phyloP scores from a whole-genome alignment of 805 yeast genomes.

The Metschnikowia reukaufii region DNA sequence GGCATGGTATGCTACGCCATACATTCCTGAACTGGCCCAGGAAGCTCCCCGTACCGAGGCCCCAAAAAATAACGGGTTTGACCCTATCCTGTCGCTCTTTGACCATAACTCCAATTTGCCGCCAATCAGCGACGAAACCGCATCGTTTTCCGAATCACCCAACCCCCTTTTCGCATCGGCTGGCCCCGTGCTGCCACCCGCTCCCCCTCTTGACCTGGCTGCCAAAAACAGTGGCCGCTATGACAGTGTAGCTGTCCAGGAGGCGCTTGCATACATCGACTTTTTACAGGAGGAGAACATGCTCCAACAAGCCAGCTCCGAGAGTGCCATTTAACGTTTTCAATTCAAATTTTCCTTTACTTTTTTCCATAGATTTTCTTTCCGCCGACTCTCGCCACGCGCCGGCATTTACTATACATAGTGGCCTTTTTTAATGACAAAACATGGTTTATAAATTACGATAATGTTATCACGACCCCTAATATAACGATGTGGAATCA shows the following conservation, averaged over 20 bases:
- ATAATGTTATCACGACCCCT: too few relatives aligned
- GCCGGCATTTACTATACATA: too few relatives aligned
- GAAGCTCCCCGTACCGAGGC: neutral
- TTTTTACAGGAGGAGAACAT: constrained; percentile 3
- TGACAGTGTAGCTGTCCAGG: constrained; percentile 1
- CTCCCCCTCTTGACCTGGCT: neutral
- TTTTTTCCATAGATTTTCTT: neutral
- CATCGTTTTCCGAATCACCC: constrained; percentile 2
- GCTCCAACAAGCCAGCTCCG: constrained; percentile 2
- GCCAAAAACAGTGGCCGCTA: neutral
- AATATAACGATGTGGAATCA: too few relatives aligned
- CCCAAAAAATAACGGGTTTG: neutral
- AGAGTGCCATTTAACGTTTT: neutral
- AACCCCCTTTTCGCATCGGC: constrained; percentile 2
- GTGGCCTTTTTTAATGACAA: too few relatives aligned
- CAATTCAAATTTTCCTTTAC: too few relatives aligned
- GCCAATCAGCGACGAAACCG: neutral
- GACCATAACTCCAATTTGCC: neutral
- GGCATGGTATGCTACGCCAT: constrained; percentile 3
- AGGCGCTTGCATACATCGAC: constrained; percentile 1
- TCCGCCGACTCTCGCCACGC: too few relatives aligned
- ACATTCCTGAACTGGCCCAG: neutral
- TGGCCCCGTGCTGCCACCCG: constrained; percentile 1
- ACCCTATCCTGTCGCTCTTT: neutral
- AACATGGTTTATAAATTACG: too few relatives aligned